Evolutionary conservation across 345 rosid species (phyloP), one percentile per base, ranked within the genome.

Genomic region (Kandelia obovata): DNA sequence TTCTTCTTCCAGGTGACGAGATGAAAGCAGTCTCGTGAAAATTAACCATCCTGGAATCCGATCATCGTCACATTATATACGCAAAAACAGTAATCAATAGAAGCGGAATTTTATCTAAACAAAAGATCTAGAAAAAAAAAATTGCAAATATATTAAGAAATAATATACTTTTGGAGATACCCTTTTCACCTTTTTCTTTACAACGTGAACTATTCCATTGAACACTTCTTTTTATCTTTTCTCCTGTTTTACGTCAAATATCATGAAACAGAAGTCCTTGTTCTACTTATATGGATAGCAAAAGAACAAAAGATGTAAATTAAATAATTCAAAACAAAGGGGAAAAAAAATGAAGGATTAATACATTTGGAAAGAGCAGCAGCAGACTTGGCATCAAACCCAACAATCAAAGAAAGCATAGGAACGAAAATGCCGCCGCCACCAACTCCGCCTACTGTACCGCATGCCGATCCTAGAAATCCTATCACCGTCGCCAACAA

Each of bases 371-470:
- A 79, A 19, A 79, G 58, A 43, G 82, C 79, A 5, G 74, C 64
- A 25, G 82, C 69, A 6, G 82, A 74, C 71, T 79, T 79, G 19
- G 70, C 67, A 64, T 79, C 82, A 60, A 79, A 79, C 37, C 82
- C 82, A 23, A 79, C 68, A 5, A 79, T 59, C 58, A 75, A 57
- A 30, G 59, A 75, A 1, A 75, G 73, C 76, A 75, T 74, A 0
- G 82, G 76, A 51, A 75, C 76, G 35, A 79, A 74, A 46, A 79
- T 67, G 66, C 82, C 82, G 2, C 82, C 82, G 0, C 82, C 79
- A 2, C 82, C 82, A 23, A 79, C 76, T 11, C 82, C 82, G 13
- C 79, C 82, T 2, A 79, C 79, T 0, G 79, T 71, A 11, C 82
- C 82, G 20, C 71, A 79, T 23, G 79, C 82, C 26, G 82, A 78